Conservation (phyloP, 805 yeast genomes). For the Candida khao-thaluensis region DNA sequence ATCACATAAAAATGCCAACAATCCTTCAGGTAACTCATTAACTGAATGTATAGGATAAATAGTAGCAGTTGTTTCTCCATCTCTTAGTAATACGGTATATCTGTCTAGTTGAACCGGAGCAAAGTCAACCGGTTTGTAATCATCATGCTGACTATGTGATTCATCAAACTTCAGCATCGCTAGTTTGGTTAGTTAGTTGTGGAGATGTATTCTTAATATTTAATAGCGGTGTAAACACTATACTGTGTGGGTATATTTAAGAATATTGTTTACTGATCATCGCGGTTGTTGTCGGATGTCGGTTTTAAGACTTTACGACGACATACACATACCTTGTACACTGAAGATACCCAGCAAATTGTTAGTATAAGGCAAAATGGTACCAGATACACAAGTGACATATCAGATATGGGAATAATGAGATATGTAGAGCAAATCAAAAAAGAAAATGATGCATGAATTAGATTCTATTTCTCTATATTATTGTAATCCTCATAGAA, state of each 20-base stretch:
- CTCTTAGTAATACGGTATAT: conserved; percentile 75
- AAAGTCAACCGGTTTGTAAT: conserved; percentile 9
- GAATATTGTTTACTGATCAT: conserved; percentile 15
- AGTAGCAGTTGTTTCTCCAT: conserved; percentile 90
- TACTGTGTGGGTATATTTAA: conserved; percentile 32
- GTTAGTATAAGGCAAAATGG: no score
- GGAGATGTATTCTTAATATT: no score
- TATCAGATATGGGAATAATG: no score
- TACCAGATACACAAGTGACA: no score
- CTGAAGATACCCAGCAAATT: no score
- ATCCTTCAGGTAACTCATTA: conserved; percentile 70
- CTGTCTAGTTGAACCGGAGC: conserved; percentile 39
- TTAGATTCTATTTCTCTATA: no score
- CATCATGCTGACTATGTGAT: neutral
- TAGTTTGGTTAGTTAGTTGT: no score
- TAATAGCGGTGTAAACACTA: conserved; percentile 33
- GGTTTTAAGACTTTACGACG: no score
- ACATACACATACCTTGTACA: no score
- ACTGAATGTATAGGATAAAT: conserved; percentile 78
- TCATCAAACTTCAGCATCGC: conserved; percentile 7
- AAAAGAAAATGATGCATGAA: no score
- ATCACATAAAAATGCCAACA: conserved; percentile 79
- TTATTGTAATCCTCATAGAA: no score
- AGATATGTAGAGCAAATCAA: no score
- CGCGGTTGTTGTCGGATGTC: conserved; percentile 3